Evolutionary conservation across 2,329 filamentous ascomycete genomes (phyloP), one percentile per base, ranked within the genome.

Genomic region (Pestalotiopsis sp.): DNA sequence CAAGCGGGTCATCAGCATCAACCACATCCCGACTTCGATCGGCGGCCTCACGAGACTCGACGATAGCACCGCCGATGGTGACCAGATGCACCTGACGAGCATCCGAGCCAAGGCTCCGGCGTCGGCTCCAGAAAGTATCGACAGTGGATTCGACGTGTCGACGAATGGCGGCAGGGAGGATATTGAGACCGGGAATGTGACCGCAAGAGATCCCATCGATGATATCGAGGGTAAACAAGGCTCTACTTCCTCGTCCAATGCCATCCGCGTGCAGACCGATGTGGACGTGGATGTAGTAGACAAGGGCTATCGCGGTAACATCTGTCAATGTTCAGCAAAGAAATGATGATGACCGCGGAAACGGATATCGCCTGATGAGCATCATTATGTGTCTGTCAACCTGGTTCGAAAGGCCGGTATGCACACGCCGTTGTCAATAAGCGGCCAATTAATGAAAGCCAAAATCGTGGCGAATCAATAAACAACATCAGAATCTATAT

Each of bases 1-100:
- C 45, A 71, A 68, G 67, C 73, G 71, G 3, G 70, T 73, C n/a
- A 57, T 66, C 13, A 73, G 71, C 38, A n/a, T 73, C 23, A 72
- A 72, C 52, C 69, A 72, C 20, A 52, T 72, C 7, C 57, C 57
- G 25, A 59, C 57, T 6, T 27, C 57, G 11, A 59, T 59, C 14
- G 57, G 57, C 7, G 57, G 11, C 4, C 27, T 59, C 11, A 59
- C 57, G 9, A 59, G 23, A 23, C 20, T 59, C 7, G 57, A 59
- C 17, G 57, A 59, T 36, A 13, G 25, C 57, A 59, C 57, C 11
- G 4, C 6, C 11, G 57, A 27, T 17, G 57, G 57, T 0, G 57
- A 59, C 7, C 57, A 27, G 9, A 59, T 59, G 3, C 57, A 59
- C 23, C 57, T 59, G 57, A 59, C 57, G 3, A 59, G 57, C 27